A percentile compares a stretch with the other conserved stretches of the same genome.
phyloP scores from a whole-genome alignment of 345 rosid species.

The Moricandia arvensis region DNA sequence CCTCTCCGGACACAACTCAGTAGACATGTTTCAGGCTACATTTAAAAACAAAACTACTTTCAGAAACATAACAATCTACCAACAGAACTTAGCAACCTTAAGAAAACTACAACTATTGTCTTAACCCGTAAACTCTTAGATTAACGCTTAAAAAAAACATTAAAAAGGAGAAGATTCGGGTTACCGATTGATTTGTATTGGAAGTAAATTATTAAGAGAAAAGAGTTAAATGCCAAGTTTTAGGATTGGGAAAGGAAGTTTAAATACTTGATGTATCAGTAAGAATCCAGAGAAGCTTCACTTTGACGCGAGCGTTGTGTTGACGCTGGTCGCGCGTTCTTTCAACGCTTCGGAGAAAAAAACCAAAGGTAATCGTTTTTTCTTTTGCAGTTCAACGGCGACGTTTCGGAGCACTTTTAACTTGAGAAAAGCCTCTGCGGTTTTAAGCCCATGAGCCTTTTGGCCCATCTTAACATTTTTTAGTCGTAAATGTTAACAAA shows the following conservation, averaged over 20 bases:
- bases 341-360: not conserved
- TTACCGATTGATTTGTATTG: not conserved
- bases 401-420: not conserved
- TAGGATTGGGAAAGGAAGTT: not conserved
- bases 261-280: not conserved
- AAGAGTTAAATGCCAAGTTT: not conserved
- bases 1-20: slow-evolving; percentile 39
- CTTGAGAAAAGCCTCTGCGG: not conserved
- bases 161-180: not conserved
- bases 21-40: slow-evolving; percentile 40
- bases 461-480: not conserved
- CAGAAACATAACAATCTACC: not conserved
- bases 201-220: not conserved
- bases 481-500: no score
- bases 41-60: not conserved
- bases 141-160: no score
- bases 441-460: not conserved
- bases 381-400: not conserved
- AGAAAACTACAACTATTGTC: not conserved
- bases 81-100: not conserved
- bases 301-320: not conserved
- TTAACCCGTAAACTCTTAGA: no score
- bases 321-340: not conserved
- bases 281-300: not conserved
- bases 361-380: not conserved